phyloP scores from a whole-genome alignment of 1,284 basidiomycete species.

The Cronartium quercuum region DNA sequence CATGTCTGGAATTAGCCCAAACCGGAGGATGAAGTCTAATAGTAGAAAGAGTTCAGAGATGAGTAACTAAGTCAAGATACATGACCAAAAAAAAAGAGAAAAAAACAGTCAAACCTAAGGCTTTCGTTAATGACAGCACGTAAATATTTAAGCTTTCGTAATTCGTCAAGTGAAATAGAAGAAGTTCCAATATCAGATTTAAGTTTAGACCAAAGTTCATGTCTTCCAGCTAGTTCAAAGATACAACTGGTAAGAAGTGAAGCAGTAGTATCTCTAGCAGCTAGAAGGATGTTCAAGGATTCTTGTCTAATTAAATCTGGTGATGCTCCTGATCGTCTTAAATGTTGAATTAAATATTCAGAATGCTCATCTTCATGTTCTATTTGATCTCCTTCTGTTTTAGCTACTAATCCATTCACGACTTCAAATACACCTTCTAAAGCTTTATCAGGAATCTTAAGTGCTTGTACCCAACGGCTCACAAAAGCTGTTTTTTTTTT shows the following conservation, averaged over 20 bases:
- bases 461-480: not conserved
- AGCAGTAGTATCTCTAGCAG: constrained; percentile 64
- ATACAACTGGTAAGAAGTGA: constrained; percentile 60
- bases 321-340: constrained; percentile 17
- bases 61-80: not conserved
- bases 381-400: not conserved
- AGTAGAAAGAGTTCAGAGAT: not conserved
- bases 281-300: constrained; percentile 63
- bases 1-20: constrained; percentile 59
- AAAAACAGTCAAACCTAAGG: constrained; percentile 46
- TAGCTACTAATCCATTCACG: constrained; percentile 12
- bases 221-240: constrained; percentile 58
- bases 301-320: constrained; percentile 59
- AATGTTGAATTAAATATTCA: constrained; percentile 31
- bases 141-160: constrained; percentile 51
- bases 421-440: constrained; percentile 11
- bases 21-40: constrained; percentile 63
- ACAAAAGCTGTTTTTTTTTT: not conserved
- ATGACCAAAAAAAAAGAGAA: not conserved
- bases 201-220: constrained; percentile 59
- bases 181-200: constrained; percentile 55
- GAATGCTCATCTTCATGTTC: not conserved
- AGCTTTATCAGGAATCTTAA: not conserved
- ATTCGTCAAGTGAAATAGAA: constrained; percentile 39
- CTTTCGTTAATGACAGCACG: constrained; percentile 67